Conservation (phyloP, 441 rosid genomes). For the Gossypium aridum region DNA sequence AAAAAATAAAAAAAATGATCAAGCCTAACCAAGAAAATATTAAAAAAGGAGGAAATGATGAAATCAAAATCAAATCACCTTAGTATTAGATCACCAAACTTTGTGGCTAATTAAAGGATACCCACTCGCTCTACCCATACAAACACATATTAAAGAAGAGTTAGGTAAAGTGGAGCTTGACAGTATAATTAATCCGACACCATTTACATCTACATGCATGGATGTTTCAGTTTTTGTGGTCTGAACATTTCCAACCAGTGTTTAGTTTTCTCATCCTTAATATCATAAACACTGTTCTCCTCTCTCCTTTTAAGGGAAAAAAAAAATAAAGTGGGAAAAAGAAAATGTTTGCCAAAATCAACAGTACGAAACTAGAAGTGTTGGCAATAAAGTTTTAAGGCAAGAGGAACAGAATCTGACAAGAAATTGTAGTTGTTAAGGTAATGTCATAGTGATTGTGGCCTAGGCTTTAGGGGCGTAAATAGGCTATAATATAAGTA, state of each 20-base stretch:
- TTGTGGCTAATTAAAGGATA: not conserved
- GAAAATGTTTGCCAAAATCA: not conserved
- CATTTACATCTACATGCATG: not conserved
- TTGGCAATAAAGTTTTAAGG: not conserved
- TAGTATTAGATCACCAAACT: slow-evolving; percentile 1
- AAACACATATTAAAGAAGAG: not conserved
- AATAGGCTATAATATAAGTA: too few species aligned
- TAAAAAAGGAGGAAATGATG: too few species aligned
- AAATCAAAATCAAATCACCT: not conserved
- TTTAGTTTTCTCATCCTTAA: not conserved
- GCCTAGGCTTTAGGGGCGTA: not conserved
- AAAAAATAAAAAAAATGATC: too few species aligned
- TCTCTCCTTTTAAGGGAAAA: not conserved
- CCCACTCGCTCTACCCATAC: slow-evolving; percentile 12
- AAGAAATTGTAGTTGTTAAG: not conserved
- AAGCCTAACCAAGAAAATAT: too few species aligned
- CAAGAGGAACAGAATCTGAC: not conserved
- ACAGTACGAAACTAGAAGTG: not conserved
- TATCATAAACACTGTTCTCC: not conserved
- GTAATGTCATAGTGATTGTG: slow-evolving; percentile 5
- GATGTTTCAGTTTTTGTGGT: not conserved
- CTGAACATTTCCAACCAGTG: not conserved
- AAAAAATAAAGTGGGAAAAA: not conserved
- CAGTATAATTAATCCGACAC: not conserved
- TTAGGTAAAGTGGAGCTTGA: not conserved